A percentile compares a stretch with the other conserved stretches of the same genome.
phyloP scores from a whole-genome alignment of 2,329 filamentous ascomycete species.

The Spiromastix sp. region DNA sequence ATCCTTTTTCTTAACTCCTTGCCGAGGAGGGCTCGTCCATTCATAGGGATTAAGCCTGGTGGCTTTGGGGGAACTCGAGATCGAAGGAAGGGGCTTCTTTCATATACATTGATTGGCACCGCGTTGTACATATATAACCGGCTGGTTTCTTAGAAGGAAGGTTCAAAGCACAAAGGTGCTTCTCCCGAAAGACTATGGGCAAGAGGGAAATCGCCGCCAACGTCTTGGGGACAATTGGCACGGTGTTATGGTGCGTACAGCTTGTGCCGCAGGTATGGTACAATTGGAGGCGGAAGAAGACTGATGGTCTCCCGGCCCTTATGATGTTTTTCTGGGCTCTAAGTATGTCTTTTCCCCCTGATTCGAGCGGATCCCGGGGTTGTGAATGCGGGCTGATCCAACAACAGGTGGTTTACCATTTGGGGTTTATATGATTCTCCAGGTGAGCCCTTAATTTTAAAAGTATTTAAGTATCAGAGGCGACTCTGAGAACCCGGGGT shows the following conservation, averaged over 20 bases:
- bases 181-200: too few species aligned
- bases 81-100: too few species aligned
- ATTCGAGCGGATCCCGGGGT: background rate
- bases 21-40: too few species aligned
- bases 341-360: conserved; percentile 24
- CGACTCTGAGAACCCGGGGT: too few species aligned
- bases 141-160: too few species aligned
- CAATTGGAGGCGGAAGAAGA: conserved; percentile 51
- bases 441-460: conserved; percentile 21
- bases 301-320: conserved; percentile 47
- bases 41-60: too few species aligned
- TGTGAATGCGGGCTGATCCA: background rate
- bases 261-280: conserved; percentile 45
- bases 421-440: conserved; percentile 42
- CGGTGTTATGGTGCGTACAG: conserved; percentile 31
- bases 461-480: too few species aligned
- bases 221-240: conserved; percentile 32
- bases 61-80: too few species aligned
- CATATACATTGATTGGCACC: too few species aligned
- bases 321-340: conserved; percentile 58
- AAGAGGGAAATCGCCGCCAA: conserved; percentile 21
- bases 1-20: too few species aligned
- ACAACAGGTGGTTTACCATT: conserved; percentile 37
- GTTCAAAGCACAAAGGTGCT: too few species aligned
- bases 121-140: too few species aligned